phyloP scores from a whole-genome alignment of 1,284 basidiomycete species.

The Pseudozyma hubeiensis region DNA sequence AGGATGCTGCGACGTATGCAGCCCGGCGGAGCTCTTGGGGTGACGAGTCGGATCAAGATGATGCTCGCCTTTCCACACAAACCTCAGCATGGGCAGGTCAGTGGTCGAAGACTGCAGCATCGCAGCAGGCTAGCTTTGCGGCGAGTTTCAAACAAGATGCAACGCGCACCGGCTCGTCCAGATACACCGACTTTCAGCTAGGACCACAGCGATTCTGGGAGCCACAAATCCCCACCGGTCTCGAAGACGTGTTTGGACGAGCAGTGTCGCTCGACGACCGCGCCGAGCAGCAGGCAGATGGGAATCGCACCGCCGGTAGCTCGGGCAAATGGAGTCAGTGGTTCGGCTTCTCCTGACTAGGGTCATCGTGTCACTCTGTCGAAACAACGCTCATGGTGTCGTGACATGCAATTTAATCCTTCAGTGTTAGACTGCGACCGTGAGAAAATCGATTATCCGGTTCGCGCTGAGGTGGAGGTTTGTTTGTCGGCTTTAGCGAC shows the following conservation, averaged over 20 bases:
- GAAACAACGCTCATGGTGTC: too few species aligned
- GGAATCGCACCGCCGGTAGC: not conserved
- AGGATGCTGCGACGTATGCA: constrained; percentile 23
- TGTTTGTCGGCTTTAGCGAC: constrained; percentile 25
- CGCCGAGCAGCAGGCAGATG: not conserved
- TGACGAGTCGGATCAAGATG: constrained; percentile 15
- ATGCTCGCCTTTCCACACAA: not conserved
- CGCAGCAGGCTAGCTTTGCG: not conserved
- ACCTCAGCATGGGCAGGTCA: constrained; percentile 3
- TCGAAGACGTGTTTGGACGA: constrained; percentile 58
- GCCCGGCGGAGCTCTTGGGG: constrained; percentile 29
- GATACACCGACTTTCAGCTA: constrained; percentile 36
- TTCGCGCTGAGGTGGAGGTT: constrained; percentile 1
- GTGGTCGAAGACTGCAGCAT: constrained; percentile 2
- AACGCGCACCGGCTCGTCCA: constrained; percentile 2
- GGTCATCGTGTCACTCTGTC: not conserved
- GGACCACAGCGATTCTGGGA: constrained; percentile 59
- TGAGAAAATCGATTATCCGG: constrained; percentile 1
- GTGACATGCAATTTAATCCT: not conserved
- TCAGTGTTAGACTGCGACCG: not conserved
- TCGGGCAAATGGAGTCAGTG: constrained; percentile 38
- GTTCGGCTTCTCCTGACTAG: constrained; percentile 32
- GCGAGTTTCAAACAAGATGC: not conserved
- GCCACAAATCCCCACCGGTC: constrained; percentile 51
- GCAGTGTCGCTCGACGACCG: constrained; percentile 36